Base-by-base conservation (phyloP, 2,329 filamentous ascomycete genomes). In the Fusarium fujikuroi region DNA sequence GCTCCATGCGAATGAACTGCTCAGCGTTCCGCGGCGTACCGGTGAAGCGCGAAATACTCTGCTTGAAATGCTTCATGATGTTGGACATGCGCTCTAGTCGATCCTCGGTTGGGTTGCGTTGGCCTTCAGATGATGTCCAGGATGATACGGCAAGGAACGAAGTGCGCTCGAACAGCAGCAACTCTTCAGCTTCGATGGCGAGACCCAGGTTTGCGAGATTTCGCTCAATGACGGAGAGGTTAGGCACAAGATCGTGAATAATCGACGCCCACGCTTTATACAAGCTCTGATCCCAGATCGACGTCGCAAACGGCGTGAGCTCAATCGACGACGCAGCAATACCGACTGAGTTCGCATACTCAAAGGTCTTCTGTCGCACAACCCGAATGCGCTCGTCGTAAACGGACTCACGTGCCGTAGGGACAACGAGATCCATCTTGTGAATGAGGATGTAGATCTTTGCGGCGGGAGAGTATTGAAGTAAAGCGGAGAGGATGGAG, bases 191-290 rank as follows among this genome's bases (percentile, higher is more conserved):
- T 81, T 96, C 92, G 73, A 98, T 94, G 56, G 96, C 91, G 44
- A 93, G 89, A 10, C 95, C 95, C 36, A 99, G 88, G 42, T 94
- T 91, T 40, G 90, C 89, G 15, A 99, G 88, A 81, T 98, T 93
- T 25, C 90, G 89, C 83, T 98, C 95, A 74, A 99, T 98, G 49
- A 93, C 90, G 23, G 91, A 87, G 2, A 98, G 89, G 78, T 98
- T 98, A 7, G 96, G 96, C n/a, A 98, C 96, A 50, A 99, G 88
- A 80, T 95, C 95, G 86, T 99, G 96, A 69, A 99, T 98, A 77
- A 99, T 98, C 80, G 93, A 94, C 0, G 96, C 96, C 96, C 96
- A 99, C 3, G 96, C 96, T 83, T 97, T 97, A 87, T 98, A 99
- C 42, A 99, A 87, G 62, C 93, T 97, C 85, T 99, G 96, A 80